Percentiles rank a stretch among this genome's conserved stretches.
Evolutionary conservation across 495 filamentous ascomycete genomes (phyloP).

Genomic region (Aspergillus mulundensis): DNA sequence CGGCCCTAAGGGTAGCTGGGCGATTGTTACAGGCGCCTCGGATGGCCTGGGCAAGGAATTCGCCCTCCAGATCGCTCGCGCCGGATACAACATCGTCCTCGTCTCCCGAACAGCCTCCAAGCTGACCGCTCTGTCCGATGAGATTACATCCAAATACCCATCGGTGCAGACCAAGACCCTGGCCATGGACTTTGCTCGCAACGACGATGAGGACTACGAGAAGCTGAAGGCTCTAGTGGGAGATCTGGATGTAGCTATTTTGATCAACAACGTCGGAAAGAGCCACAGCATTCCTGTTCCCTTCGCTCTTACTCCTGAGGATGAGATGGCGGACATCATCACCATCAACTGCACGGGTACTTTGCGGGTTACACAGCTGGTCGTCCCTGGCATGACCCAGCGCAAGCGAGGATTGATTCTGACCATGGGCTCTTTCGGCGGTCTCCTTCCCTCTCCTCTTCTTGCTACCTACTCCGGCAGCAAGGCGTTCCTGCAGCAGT

Average conservation of each 20-base stretch:
- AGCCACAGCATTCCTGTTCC: slow-evolving; percentile 89
- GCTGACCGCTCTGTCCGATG: slow-evolving; percentile 67
- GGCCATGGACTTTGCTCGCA: slow-evolving; percentile 85
- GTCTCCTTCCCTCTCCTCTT: slow-evolving; percentile 83
- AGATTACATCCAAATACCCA: slow-evolving; percentile 65
- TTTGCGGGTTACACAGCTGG: slow-evolving; percentile 75
- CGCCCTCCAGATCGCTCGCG: slow-evolving; percentile 79
- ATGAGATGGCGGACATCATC: slow-evolving; percentile 85
- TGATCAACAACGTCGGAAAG: slow-evolving; percentile 97
- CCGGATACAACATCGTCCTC: slow-evolving; percentile 89
- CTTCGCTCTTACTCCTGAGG: slow-evolving; percentile 70
- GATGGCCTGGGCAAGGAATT: slow-evolving; percentile 98
- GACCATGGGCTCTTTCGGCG: slow-evolving; percentile 96
- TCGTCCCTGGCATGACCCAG: slow-evolving; percentile 78
- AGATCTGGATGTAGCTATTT: slow-evolving; percentile 74
- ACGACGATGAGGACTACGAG: slow-evolving; percentile 71
- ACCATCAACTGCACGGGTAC: slow-evolving; percentile 91
- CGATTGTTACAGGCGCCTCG: slow-evolving; percentile 89
- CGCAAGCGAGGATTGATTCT: slow-evolving; percentile 85
- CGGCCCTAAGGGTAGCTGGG: slow-evolving; percentile 90
- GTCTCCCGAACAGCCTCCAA: slow-evolving; percentile 93
- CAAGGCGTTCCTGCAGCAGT: slow-evolving; percentile 98
- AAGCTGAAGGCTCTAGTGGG: slow-evolving; percentile 61
- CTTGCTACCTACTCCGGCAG: slow-evolving; percentile 95
- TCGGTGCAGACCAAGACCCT: slow-evolving; percentile 65